These are phyloP conservation scores for Serendipita indica DNA, from an alignment of 768 basidiomycete species.

Conservation along the genomic window DNA sequence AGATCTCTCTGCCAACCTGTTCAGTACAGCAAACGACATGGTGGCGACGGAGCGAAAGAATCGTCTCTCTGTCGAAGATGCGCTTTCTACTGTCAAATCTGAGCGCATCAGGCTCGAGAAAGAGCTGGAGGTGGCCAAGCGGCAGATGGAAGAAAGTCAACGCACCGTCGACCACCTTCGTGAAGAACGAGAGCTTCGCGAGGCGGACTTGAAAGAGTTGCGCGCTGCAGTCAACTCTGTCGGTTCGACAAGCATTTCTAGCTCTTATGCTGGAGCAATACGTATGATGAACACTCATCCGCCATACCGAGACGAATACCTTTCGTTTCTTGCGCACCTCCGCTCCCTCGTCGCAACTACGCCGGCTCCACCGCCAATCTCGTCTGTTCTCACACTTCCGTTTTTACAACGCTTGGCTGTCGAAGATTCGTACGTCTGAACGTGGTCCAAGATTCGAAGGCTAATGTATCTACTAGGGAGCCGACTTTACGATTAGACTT, in stretches of 20 bases:
- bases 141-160: conserved; percentile 65
- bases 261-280: conserved; percentile 19
- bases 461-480: conserved; percentile 39
- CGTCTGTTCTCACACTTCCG: conserved; percentile 59
- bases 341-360: conserved; percentile 52
- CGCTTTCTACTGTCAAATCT: background rate
- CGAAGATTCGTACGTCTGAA: conserved; percentile 68
- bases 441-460: background rate
- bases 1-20: conserved; percentile 80
- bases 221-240: conserved; percentile 15
- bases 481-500: conserved; percentile 83
- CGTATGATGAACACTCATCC: conserved; percentile 51
- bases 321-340: conserved; percentile 61
- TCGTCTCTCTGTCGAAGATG: conserved; percentile 25
- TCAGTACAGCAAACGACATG: conserved; percentile 92
- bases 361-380: conserved; percentile 46
- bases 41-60: conserved; percentile 79
- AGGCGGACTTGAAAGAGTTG: conserved; percentile 37
- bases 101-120: background rate
- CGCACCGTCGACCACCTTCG: conserved; percentile 63
- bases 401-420: conserved; percentile 58
- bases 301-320: conserved; percentile 61
- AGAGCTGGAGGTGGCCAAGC: conserved; percentile 37
- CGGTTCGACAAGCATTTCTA: conserved; percentile 6
- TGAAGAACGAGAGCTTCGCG: conserved; percentile 48